Evolutionary conservation across 2,329 filamentous ascomycete species (phyloP).

Genomic region (Hymenoscyphus occultus): DNA sequence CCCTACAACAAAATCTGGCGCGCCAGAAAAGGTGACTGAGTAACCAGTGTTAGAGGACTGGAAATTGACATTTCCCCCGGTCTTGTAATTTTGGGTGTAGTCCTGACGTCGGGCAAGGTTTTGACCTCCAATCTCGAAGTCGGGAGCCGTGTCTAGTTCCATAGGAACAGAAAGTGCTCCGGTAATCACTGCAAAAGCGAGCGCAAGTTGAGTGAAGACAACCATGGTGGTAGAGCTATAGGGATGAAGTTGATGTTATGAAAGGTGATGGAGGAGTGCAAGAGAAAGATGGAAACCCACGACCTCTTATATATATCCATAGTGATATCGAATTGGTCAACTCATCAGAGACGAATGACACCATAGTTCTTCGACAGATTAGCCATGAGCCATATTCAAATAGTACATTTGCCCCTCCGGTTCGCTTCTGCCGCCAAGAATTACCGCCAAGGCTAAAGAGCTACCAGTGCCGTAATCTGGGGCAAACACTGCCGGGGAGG

Average conservation of each 20-base stretch:
- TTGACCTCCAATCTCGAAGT: conserved; percentile 15
- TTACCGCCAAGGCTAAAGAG: neutral
- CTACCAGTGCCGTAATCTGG: neutral
- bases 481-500: neutral
- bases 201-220: conserved; percentile 7
- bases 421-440: neutral
- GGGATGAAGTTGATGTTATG: neutral
- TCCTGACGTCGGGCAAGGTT: conserved; percentile 20
- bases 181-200: conserved; percentile 13
- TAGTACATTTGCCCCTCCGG: neutral
- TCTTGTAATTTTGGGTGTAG: conserved; percentile 26
- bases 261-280: neutral
- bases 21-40: conserved; percentile 19
- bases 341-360: neutral
- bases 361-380: neutral
- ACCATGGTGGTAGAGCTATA: conserved; percentile 14
- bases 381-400: neutral
- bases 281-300: neutral
- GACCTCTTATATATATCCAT: neutral
- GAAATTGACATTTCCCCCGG: conserved; percentile 23
- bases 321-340: neutral
- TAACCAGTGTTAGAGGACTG: conserved; percentile 16
- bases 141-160: neutral
- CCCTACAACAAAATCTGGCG: conserved; percentile 22
- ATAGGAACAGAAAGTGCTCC: conserved; percentile 11